These are phyloP conservation scores for Anastatica hierochuntica DNA, from an alignment of 345 rosid genomes.

Conservation along the genomic window DNA sequence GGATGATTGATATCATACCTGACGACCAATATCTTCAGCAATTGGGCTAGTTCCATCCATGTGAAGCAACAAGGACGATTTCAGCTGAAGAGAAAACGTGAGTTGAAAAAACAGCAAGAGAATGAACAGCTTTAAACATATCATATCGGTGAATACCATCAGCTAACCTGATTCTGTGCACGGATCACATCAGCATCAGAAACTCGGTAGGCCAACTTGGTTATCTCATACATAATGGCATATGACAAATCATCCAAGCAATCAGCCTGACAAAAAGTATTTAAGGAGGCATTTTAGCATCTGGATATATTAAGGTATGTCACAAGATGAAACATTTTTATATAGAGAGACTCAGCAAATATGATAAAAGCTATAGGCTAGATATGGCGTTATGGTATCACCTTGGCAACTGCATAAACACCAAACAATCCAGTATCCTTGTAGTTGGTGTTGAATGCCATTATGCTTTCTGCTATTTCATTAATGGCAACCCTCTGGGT, in stretches of 20 bases:
- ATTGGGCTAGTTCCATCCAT: constrained; percentile 91
- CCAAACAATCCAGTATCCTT: constrained; percentile 98
- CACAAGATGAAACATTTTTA: neutral
- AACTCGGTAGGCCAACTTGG: constrained; percentile 81
- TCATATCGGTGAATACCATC: no score
- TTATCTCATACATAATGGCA: constrained; percentile 84
- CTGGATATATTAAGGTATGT: neutral
- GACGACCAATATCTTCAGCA: constrained; percentile 97
- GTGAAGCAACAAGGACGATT: constrained; percentile 88
- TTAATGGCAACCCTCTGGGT: constrained; percentile 73
- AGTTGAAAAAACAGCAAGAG: no score
- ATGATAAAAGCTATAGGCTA: neutral
- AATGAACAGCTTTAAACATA: no score
- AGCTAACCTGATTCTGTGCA: constrained; percentile 88
- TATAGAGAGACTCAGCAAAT: neutral
- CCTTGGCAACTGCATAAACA: constrained; percentile 96
- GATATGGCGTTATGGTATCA: constrained; percentile 18
- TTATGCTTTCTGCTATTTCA: constrained; percentile 93
- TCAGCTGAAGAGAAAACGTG: constrained; percentile 58
- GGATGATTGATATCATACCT: constrained; percentile 40
- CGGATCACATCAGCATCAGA: constrained; percentile 94
- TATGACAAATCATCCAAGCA: constrained; percentile 86
- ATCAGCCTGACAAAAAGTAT: constrained; percentile 22
- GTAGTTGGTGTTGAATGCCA: constrained; percentile 99
- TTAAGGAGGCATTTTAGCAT: neutral